phyloP scores from a whole-genome alignment of 352 stramenopile species.

The Pythium monospermum region DNA sequence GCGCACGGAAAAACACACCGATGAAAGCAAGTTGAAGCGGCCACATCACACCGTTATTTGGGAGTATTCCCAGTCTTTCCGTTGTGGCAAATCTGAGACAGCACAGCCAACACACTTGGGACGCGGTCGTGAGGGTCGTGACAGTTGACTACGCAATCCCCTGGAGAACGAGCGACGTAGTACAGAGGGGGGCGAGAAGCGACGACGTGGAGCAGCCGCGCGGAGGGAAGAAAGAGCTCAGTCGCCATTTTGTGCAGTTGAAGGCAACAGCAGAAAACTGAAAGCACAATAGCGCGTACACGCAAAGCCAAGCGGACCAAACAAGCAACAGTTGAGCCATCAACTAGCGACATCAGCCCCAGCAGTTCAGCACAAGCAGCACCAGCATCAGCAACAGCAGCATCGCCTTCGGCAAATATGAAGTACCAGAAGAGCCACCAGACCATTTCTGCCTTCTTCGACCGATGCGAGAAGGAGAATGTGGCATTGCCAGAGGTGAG shows the following conservation, averaged over 20 bases:
- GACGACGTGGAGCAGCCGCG: constrained; percentile 3
- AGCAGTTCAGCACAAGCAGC: neutral
- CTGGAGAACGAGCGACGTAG: neutral
- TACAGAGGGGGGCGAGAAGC: neutral
- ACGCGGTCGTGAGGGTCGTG: constrained; percentile 5
- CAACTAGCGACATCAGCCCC: neutral
- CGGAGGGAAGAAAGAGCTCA: neutral
- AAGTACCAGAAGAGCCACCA: constrained; percentile 23
- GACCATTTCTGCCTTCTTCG: constrained; percentile 26
- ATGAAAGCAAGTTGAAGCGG: no score
- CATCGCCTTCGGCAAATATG: constrained; percentile 10
- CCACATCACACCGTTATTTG: no score
- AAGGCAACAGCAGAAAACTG: neutral
- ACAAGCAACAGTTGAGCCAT: no score
- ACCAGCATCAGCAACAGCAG: neutral
- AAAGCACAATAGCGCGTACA: constrained; percentile 15
- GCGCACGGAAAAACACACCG: no score
- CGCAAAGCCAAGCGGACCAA: constrained; percentile 5
- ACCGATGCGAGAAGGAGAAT: constrained; percentile 38
- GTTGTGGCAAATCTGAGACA: no score
- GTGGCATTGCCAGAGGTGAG: constrained; percentile 31
- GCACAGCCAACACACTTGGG: constrained; percentile 2
- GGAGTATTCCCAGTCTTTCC: no score
- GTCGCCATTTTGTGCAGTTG: constrained; percentile 10
- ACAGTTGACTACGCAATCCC: constrained; percentile 10